Base-by-base conservation (phyloP, 208 protist species). In the Crithidia bombi region DNA sequence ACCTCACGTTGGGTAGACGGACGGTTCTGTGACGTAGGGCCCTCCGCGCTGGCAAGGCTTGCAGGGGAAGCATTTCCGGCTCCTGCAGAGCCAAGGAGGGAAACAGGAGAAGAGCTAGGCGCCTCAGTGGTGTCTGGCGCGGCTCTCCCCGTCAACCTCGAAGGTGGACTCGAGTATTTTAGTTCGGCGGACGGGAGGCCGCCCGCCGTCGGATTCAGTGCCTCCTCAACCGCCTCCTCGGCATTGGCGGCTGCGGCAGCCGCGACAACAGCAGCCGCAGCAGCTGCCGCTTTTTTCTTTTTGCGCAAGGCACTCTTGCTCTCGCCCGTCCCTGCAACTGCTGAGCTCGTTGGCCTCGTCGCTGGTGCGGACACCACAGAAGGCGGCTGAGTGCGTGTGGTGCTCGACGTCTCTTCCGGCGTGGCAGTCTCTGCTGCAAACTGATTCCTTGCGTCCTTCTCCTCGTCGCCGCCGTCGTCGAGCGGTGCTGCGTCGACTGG, bases 221-320 rank as follows among this genome's bases (percentile, higher is more conserved):
- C 30, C n/a, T 54, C 59, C 15, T 54, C 35, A 5, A 44, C 12
- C 12, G 57, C 19, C 41, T 26, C 59, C 6, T 3, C 25, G 11
- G 25, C 38, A n/a, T 21, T 19, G n/a, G 23, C 50, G 49, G 44
- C 54, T 64, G 39, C 26, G 17, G 28, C 54, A 63, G 39, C 38
- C 14, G 33, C 33, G 30, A 59, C 69, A 46, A 51, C 59, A 1
- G 58, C 61, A 21, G 36, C 55, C 9, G 50, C 58, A 58, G 47
- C 57, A 33, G 57, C 67, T 11, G 69, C 47, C 2, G 43, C 61
- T 26, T 63, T 75, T 41, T 44, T 52, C 25, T 25, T 66, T 33
- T 65, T 75, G 1, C 69, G 61, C 33, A 75, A 30, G n/a, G 54
- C 44, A 38, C 38, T 50, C 46, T 66, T 66, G 35, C 61, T 66